A percentile compares a stretch with the other conserved stretches of the same genome.
Conservation (phyloP, 768 basidiomycete genomes). For the Suillus discolor region DNA sequence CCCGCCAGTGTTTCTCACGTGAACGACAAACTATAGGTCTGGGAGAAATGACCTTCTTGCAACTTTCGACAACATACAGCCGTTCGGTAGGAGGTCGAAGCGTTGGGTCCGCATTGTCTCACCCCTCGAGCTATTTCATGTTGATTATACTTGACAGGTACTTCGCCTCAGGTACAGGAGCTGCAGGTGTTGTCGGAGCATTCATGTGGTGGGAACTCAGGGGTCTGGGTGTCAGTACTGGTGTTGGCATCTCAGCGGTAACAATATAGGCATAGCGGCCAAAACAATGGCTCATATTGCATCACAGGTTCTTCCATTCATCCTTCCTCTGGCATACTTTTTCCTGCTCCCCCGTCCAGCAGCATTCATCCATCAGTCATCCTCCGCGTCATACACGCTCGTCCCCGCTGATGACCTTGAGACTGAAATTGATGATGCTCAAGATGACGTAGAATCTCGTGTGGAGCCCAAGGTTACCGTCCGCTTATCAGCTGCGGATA, state of each 20-base stretch:
- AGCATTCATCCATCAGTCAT: slow-evolving; percentile 47
- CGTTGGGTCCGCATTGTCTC: slow-evolving; percentile 60
- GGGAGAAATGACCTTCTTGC: slow-evolving; percentile 93
- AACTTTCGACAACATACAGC: slow-evolving; percentile 83
- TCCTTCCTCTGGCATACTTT: slow-evolving; percentile 77
- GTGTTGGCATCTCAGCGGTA: slow-evolving; percentile 84
- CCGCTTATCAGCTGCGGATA: slow-evolving; percentile 68
- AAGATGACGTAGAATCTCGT: slow-evolving; percentile 27
- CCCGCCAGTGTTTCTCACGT: neutral
- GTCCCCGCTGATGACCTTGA: slow-evolving; percentile 36
- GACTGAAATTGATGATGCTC: slow-evolving; percentile 19
- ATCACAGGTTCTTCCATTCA: slow-evolving; percentile 74
- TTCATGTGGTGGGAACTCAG: slow-evolving; percentile 95
- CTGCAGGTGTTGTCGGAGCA: slow-evolving; percentile 90
- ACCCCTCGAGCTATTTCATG: neutral
- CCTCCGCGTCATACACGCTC: slow-evolving; percentile 38
- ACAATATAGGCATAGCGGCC: slow-evolving; percentile 26
- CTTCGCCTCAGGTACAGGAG: slow-evolving; percentile 93
- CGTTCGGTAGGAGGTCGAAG: slow-evolving; percentile 76
- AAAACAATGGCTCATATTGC: slow-evolving; percentile 8
- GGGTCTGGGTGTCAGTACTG: slow-evolving; percentile 77
- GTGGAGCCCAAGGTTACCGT: slow-evolving; percentile 45
- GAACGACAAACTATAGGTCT: slow-evolving; percentile 54
- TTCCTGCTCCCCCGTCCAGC: slow-evolving; percentile 70
- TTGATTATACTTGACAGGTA: slow-evolving; percentile 48